phyloP scores from a whole-genome alignment of 108 stramenopile genomes.

The Craspedostauros australis region DNA sequence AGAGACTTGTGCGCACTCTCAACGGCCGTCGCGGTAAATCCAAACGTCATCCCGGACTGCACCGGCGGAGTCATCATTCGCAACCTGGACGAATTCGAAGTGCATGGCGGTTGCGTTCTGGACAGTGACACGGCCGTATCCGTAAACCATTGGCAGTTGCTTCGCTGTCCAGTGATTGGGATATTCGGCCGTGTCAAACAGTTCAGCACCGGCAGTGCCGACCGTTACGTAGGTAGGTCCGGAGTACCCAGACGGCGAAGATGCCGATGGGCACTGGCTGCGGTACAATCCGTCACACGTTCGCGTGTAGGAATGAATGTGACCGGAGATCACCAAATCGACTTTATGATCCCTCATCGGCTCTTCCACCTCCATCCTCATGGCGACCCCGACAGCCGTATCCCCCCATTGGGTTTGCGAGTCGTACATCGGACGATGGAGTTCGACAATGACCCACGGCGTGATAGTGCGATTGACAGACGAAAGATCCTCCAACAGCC shows the following conservation, averaged over 20 bases:
- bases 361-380: slow-evolving; percentile 67
- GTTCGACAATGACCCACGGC: slow-evolving; percentile 82
- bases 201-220: slow-evolving; percentile 18
- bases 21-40: slow-evolving; percentile 19
- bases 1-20: too few species aligned
- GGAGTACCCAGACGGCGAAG: too few species aligned
- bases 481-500: slow-evolving; percentile 48
- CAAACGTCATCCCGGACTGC: slow-evolving; percentile 33
- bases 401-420: slow-evolving; percentile 18
- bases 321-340: slow-evolving; percentile 68
- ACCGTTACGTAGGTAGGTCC: too few species aligned
- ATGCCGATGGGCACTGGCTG: slow-evolving; percentile 24
- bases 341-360: slow-evolving; percentile 54
- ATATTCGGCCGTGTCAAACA: slow-evolving; percentile 20
- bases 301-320: slow-evolving; percentile 70
- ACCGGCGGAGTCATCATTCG: slow-evolving; percentile 5
- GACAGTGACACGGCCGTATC: slow-evolving; percentile 48
- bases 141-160: slow-evolving; percentile 22
- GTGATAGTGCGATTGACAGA: slow-evolving; percentile 51
- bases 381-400: slow-evolving; percentile 34
- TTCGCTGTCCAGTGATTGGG: slow-evolving; percentile 34
- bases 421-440: slow-evolving; percentile 77
- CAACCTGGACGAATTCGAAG: slow-evolving; percentile 43
- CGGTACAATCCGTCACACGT: slow-evolving; percentile 60
- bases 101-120: slow-evolving; percentile 35